Evolutionary conservation across 805 yeast species (phyloP).

Genomic region (Yarrowia deformans): DNA sequence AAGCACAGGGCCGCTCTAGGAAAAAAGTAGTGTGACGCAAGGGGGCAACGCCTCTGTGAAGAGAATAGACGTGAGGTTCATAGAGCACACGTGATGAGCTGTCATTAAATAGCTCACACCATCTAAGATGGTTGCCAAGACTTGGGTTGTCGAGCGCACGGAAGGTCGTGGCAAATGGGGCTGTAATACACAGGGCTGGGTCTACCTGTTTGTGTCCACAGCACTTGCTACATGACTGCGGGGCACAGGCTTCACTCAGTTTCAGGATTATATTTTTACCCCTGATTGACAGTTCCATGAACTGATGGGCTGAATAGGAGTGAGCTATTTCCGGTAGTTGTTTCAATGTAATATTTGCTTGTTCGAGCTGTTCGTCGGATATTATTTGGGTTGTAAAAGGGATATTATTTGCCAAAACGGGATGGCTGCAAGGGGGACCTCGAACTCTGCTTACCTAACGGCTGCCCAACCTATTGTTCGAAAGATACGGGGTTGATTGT

Average conservation of each 20-base stretch:
- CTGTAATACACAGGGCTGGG: no score
- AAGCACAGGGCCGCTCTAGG: slow-evolving; percentile 21
- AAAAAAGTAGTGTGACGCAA: slow-evolving; percentile 31
- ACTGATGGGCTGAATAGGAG: slow-evolving; percentile 14
- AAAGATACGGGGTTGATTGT: not conserved
- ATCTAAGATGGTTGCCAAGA: not conserved
- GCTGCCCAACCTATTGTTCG: slow-evolving; percentile 15
- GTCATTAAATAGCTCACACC: not conserved
- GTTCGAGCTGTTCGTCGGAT: not conserved
- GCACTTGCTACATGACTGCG: not conserved
- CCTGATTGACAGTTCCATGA: slow-evolving; percentile 28
- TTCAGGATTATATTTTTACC: not conserved
- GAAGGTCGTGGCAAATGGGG: no score
- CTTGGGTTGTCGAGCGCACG: not conserved
- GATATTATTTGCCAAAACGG: slow-evolving; percentile 11
- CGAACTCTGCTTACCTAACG: slow-evolving; percentile 8
- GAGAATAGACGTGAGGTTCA: not conserved
- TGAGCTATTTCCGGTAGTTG: slow-evolving; percentile 12
- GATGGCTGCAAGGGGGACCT: slow-evolving; percentile 31
- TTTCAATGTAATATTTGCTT: slow-evolving; percentile 1
- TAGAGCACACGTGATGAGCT: not conserved
- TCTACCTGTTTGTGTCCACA: not conserved
- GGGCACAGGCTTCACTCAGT: not conserved
- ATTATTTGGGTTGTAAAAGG: slow-evolving; percentile 22
- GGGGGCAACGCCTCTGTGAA: slow-evolving; percentile 17